phyloP scores from a whole-genome alignment of 495 filamentous ascomycete species.

The Neurospora hispaniola region DNA sequence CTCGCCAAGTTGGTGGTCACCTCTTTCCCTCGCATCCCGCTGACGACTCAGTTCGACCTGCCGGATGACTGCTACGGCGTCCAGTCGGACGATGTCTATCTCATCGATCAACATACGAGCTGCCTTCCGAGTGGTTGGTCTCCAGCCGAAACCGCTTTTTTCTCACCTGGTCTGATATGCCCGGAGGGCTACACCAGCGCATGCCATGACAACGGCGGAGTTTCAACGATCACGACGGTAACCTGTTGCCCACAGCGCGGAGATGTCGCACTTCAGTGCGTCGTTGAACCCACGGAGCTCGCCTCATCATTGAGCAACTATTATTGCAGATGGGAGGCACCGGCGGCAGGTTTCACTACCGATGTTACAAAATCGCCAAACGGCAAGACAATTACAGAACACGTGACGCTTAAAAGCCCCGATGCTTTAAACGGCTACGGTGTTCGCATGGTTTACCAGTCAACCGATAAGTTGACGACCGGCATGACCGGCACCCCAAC shows the following conservation, averaged over 20 bases:
- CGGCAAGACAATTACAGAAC: slow-evolving; percentile 1
- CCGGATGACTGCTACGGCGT: slow-evolving; percentile 11
- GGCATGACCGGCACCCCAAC: not conserved
- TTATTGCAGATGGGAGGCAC: slow-evolving; percentile 16
- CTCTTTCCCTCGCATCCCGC: slow-evolving; percentile 9
- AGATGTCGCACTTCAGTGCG: slow-evolving; percentile 9
- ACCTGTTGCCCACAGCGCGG: slow-evolving; percentile 16
- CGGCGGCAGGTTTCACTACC: not conserved
- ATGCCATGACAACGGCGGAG: slow-evolving; percentile 10
- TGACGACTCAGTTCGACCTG: slow-evolving; percentile 3
- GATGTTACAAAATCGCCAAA: slow-evolving; percentile 6
- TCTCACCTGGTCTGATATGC: slow-evolving; percentile 19
- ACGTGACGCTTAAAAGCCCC: not conserved
- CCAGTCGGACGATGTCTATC: slow-evolving; percentile 1
- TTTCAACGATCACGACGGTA: slow-evolving; percentile 17
- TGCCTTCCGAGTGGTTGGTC: slow-evolving; percentile 16
- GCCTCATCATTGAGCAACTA: slow-evolving; percentile 5
- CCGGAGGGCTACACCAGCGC: slow-evolving; percentile 18
- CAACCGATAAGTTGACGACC: slow-evolving; percentile 5
- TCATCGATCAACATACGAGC: slow-evolving; percentile 10
- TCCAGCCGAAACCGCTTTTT: slow-evolving; percentile 10
- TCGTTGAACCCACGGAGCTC: slow-evolving; percentile 6
- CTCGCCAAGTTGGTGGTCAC: slow-evolving; percentile 2
- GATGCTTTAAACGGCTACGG: slow-evolving; percentile 16
- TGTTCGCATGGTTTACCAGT: slow-evolving; percentile 18